Percentiles rank a stretch among this genome's conserved stretches.
Evolutionary conservation across 192 early-diverging fungal species (phyloP).

Genomic region (Gaertneriomyces semiglobifer): DNA sequence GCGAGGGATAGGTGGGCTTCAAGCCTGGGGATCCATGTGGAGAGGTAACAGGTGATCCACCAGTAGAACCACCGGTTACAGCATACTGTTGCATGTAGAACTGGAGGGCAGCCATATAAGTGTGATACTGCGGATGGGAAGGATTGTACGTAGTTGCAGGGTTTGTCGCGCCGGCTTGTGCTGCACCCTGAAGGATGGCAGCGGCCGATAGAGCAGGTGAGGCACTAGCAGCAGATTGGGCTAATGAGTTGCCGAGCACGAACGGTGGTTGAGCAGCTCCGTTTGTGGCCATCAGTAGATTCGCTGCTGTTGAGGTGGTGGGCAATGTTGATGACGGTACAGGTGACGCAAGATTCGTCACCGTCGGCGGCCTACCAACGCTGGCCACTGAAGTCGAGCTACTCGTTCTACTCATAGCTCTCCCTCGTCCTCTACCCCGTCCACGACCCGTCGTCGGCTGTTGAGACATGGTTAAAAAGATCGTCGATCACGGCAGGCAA

Average conservation of each 20-base stretch:
- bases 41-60: neutral
- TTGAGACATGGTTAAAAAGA: neutral
- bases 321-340: neutral
- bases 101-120: constrained; percentile 20
- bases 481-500: too few species aligned
- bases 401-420: neutral
- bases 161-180: neutral
- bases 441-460: constrained; percentile 5
- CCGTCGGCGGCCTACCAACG: too few species aligned
- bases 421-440: neutral
- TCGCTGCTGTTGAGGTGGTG: neutral
- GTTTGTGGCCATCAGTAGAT: neutral
- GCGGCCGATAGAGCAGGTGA: neutral
- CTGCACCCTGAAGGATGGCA: neutral
- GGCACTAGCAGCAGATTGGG: neutral
- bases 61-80: neutral
- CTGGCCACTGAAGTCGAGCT: neutral
- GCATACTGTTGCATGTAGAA: constrained; percentile 23
- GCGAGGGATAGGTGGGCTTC: constrained; percentile 14
- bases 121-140: constrained; percentile 26
- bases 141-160: constrained; percentile 4
- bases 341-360: neutral
- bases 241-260: neutral
- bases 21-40: constrained; percentile 5
- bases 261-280: neutral